Conservation (phyloP, 1,139 yeast species). For the Arxiozyma slooffiae region DNA sequence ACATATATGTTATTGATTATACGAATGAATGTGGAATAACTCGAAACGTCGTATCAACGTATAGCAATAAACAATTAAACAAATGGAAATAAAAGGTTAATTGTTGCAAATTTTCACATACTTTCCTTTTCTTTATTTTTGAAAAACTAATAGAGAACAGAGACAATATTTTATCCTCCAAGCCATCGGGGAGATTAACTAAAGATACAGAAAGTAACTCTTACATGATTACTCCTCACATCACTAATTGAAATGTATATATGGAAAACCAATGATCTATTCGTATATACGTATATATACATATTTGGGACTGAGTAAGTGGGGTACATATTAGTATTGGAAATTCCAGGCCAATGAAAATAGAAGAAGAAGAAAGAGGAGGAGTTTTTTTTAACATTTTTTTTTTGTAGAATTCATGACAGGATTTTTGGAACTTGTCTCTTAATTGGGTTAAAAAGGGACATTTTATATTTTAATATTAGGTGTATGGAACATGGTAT, state of each 20-base stretch:
- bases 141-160: not conserved
- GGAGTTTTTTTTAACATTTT: no score
- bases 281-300: no score
- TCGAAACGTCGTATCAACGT: not conserved
- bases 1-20: no score
- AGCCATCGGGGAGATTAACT: not conserved
- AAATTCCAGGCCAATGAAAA: not conserved
- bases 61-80: not conserved
- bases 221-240: no score
- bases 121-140: no score
- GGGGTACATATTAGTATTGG: not conserved
- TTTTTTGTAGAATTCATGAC: not conserved
- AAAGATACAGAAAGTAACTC: no score
- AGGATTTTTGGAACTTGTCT: not conserved
- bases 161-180: not conserved
- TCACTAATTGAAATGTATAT: not conserved
- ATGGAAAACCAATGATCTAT: not conserved
- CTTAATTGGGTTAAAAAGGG: not conserved
- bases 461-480: no score
- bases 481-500: not conserved
- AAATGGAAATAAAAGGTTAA: not conserved
- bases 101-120: not conserved
- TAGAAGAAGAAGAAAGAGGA: no score
- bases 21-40: not conserved
- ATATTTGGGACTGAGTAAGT: no score